Evolutionary conservation across 345 rosid genomes (phyloP), one percentile per base, ranked within the genome.

Genomic region (Brassica rapa): DNA sequence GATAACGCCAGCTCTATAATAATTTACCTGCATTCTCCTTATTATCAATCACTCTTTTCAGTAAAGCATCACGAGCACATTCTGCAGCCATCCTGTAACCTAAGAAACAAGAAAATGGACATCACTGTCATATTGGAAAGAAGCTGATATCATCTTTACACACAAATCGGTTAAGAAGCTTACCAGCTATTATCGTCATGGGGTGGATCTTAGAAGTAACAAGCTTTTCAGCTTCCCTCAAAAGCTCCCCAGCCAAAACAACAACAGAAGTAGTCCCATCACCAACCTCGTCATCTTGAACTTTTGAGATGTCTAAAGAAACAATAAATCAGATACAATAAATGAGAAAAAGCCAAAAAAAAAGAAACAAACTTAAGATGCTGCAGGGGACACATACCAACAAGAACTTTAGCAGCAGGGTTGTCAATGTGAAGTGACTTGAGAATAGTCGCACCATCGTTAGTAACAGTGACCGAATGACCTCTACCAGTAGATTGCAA

Each of bases 251-350:
- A 5, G 99, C 98, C 90, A 95, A 87, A 59, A 95, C 97, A 82
- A 91, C 99, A 76, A 95, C 99, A 62, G 99, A 95, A 66, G 99
- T 95, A 74, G 98, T 95, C 57, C 99, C 99, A 80, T 95, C 99
- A 73, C 99, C 99, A 70, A 95, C 99, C 87, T 95, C 99, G 76
- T 95, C 99, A 82, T 95, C 99, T 84, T 95, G 99, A 72, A 95
- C 99, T 89, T 95, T 95, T 7, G 99, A 95, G 73, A 95, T 95
- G 73, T 95, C 99, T 93, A 66, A 69, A 39, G 69, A 70, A 46
- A 29, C n/a, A 24, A 24, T 24, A 24, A 1, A 1, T 61, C 23
- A 41, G 15, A 64, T n/a, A 63, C 64, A n/a, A n/a, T n/a, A n/a
- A n/a, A n/a, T n/a, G n/a, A n/a, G n/a, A n/a, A n/a, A n/a, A n/a